These are phyloP conservation scores for Sphagnum contortum DNA, from an alignment of 225 moss, liverwort and hornwort species.

Conservation along the genomic window DNA sequence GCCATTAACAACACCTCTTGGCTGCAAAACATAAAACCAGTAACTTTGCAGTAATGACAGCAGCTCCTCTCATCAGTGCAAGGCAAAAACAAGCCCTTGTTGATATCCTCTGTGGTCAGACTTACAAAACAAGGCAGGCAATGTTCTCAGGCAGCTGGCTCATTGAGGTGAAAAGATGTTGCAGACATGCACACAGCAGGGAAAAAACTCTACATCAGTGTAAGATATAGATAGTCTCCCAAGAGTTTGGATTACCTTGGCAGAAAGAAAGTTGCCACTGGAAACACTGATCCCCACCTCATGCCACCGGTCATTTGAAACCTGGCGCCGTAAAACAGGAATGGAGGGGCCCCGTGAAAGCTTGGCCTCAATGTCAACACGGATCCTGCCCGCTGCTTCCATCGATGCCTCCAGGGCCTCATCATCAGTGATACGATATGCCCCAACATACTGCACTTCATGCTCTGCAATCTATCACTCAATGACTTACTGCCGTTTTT, in stretches of 20 bases:
- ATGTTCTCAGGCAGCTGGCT: too few relatives aligned
- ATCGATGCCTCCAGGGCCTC: slow-evolving; percentile 81
- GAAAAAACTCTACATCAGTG: too few relatives aligned
- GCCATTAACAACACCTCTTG: slow-evolving; percentile 79
- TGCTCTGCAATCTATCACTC: slow-evolving; percentile 44
- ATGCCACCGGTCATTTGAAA: slow-evolving; percentile 56
- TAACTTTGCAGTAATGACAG: slow-evolving; percentile 2
- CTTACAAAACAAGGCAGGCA: too few relatives aligned
- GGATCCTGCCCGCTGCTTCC: slow-evolving; percentile 74
- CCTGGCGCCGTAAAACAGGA: slow-evolving; percentile 65
- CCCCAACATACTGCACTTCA: slow-evolving; percentile 69
- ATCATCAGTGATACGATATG: slow-evolving; percentile 77
- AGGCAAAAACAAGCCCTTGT: too few relatives aligned
- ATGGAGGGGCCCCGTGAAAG: slow-evolving; percentile 69
- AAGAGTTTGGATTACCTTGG: slow-evolving; percentile 39
- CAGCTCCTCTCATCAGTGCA: too few relatives aligned
- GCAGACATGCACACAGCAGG: too few relatives aligned
- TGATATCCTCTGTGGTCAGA: too few relatives aligned
- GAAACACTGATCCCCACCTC: slow-evolving; percentile 63
- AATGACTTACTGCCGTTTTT: neutral
- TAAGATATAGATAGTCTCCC: too few relatives aligned
- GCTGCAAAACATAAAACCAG: slow-evolving; percentile 42
- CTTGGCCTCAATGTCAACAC: slow-evolving; percentile 56
- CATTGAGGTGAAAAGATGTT: too few relatives aligned
- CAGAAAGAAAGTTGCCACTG: slow-evolving; percentile 79